phyloP scores from a whole-genome alignment of 768 basidiomycete genomes.

The Russula sp. region DNA sequence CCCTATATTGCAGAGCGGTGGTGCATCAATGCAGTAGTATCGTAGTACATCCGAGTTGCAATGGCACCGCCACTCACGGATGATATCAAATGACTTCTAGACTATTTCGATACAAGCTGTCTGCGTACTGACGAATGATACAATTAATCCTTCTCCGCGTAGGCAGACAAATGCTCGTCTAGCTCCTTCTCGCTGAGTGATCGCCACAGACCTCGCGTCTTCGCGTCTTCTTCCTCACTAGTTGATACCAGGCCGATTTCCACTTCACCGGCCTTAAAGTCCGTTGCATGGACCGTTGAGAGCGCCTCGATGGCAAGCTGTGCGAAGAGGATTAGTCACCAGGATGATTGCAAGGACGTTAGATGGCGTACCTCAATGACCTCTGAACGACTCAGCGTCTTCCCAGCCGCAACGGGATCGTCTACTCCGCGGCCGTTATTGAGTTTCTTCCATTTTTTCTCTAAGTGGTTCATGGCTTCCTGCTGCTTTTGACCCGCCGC shows the following conservation, averaged over 20 bases:
- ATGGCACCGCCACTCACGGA: background rate
- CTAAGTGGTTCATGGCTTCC: slow-evolving; percentile 96
- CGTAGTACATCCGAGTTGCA: background rate
- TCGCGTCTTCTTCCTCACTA: slow-evolving; percentile 60
- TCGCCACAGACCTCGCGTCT: slow-evolving; percentile 71
- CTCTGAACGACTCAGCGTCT: slow-evolving; percentile 61
- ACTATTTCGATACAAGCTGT: background rate
- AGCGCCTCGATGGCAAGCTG: slow-evolving; percentile 93
- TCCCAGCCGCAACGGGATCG: slow-evolving; percentile 68
- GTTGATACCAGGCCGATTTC: slow-evolving; percentile 91
- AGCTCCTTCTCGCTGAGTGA: slow-evolving; percentile 73
- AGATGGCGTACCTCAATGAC: slow-evolving; percentile 75
- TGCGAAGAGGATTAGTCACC: background rate
- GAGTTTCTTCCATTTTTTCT: slow-evolving; percentile 98
- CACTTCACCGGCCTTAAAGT: slow-evolving; percentile 92
- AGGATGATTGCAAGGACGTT: background rate
- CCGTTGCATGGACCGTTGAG: slow-evolving; percentile 89
- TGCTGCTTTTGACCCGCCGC: slow-evolving; percentile 96
- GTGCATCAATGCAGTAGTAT: slow-evolving; percentile 44
- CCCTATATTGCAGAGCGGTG: slow-evolving; percentile 47
- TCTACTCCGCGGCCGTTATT: slow-evolving; percentile 73
- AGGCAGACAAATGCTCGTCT: slow-evolving; percentile 72
- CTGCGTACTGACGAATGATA: background rate
- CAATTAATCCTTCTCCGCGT: slow-evolving; percentile 79
- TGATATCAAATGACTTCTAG: background rate